A percentile compares a stretch with the other conserved stretches of the same genome.
These are phyloP conservation scores for Suillus americanus DNA, from an alignment of 768 basidiomycete genomes.

Conservation along the genomic window DNA sequence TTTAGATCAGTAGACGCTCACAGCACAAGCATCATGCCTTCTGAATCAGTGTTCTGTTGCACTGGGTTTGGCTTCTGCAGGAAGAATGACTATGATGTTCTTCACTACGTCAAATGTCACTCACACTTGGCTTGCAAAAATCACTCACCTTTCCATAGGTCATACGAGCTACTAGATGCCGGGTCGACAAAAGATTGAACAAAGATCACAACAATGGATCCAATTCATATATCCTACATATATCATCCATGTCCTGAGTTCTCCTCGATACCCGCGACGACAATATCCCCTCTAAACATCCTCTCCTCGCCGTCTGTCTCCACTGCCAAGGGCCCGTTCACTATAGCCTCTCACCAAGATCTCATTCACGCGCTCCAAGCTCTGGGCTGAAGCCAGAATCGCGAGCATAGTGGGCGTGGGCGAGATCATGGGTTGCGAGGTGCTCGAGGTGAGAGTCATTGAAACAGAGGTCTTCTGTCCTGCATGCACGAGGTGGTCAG, in stretches of 20 bases:
- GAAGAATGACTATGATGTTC: not conserved
- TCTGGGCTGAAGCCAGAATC: constrained; percentile 22
- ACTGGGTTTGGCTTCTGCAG: not conserved
- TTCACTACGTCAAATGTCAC: not conserved
- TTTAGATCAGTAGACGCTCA: not conserved
- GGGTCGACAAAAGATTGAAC: not conserved
- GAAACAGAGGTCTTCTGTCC: constrained; percentile 11
- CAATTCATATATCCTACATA: not conserved
- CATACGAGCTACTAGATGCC: not conserved
- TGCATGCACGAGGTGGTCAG: constrained; percentile 8
- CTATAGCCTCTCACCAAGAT: constrained; percentile 39
- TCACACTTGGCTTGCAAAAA: not conserved
- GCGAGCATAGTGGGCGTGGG: constrained; percentile 25
- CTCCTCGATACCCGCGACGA: not conserved
- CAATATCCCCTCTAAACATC: not conserved
- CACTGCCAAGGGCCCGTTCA: not conserved
- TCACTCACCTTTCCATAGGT: not conserved
- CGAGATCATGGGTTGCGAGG: constrained; percentile 13
- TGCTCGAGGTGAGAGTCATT: constrained; percentile 5
- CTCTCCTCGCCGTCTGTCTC: constrained; percentile 8
- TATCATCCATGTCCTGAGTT: not conserved
- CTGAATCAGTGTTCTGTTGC: not conserved
- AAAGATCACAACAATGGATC: not conserved
- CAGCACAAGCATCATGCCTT: not conserved
- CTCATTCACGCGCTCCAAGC: constrained; percentile 32